phyloP scores from a whole-genome alignment of 2,329 filamentous ascomycete species.

The Botrytis paeoniae region DNA sequence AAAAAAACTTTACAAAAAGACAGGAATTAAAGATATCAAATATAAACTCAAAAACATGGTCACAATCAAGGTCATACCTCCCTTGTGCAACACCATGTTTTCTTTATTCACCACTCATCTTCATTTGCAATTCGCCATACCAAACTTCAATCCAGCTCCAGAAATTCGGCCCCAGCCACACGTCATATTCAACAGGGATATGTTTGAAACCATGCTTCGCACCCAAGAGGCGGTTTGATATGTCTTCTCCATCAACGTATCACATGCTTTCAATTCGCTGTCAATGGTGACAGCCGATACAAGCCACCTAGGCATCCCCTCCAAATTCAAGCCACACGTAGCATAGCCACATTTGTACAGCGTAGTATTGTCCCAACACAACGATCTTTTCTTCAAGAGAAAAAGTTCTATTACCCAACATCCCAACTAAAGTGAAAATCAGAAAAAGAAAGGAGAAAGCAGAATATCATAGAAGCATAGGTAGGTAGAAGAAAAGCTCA shows the following conservation, averaged over 20 bases:
- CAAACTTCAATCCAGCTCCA: background rate
- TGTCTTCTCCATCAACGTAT: background rate
- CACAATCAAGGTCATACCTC: constrained; percentile 5
- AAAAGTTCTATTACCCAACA: background rate
- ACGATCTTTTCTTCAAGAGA: background rate
- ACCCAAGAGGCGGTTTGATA: background rate
- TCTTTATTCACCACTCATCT: background rate
- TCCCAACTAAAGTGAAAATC: background rate
- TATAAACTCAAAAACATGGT: background rate
- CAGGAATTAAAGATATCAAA: background rate
- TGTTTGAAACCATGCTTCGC: background rate
- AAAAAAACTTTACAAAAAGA: background rate
- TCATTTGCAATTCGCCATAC: background rate
- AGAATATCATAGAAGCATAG: background rate
- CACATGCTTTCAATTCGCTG: background rate
- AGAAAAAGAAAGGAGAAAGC: background rate
- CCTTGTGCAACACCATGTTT: constrained; percentile 1
- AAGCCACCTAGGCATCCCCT: background rate
- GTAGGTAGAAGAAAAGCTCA: background rate
- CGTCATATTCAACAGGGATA: constrained; percentile 14
- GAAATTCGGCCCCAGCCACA: constrained; percentile 7
- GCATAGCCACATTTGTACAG: background rate
- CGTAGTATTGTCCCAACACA: background rate
- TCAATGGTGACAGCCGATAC: background rate
- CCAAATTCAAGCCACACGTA: background rate